A percentile compares a stretch with the other conserved stretches of the same genome.
phyloP scores from a whole-genome alignment of 2,329 filamentous ascomycete species.

The Colletotrichum gigasporum region DNA sequence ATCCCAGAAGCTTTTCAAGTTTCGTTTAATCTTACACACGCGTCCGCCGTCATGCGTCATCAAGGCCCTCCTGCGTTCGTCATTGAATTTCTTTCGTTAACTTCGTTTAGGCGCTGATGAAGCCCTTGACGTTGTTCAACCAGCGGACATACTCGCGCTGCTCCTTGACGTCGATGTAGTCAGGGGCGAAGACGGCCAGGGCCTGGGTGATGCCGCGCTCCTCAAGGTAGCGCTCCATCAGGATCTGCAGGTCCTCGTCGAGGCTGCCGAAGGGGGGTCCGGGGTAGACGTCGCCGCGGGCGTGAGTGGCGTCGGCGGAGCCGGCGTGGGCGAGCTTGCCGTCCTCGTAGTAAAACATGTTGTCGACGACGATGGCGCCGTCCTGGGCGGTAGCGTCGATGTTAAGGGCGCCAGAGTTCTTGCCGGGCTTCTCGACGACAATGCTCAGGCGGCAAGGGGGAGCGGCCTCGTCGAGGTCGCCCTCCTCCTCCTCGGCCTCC shows the following conservation, averaged over 20 bases:
- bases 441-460: slow-evolving; percentile 88
- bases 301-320: slow-evolving; percentile 80
- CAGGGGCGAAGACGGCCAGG: slow-evolving; percentile 89
- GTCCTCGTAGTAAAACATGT: slow-evolving; percentile 87
- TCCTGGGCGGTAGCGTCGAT: slow-evolving; percentile 89
- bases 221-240: slow-evolving; percentile 93
- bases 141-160: slow-evolving; percentile 95
- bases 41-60: slow-evolving; percentile 27
- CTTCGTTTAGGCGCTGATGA: slow-evolving; percentile 75
- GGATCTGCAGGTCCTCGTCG: slow-evolving; percentile 92
- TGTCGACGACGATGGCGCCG: slow-evolving; percentile 86
- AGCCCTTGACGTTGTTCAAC: slow-evolving; percentile 87
- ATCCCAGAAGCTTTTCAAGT: slow-evolving; percentile 26
- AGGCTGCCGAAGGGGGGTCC: slow-evolving; percentile 94
- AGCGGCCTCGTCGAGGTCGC: slow-evolving; percentile 59
- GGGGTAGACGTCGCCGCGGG: slow-evolving; percentile 81
- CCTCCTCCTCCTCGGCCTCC: slow-evolving; percentile 59
- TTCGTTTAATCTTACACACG: slow-evolving; percentile 29
- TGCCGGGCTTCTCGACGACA: slow-evolving; percentile 85
- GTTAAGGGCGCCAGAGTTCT: slow-evolving; percentile 76
- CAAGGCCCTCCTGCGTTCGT: slow-evolving; percentile 10
- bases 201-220: slow-evolving; percentile 90
- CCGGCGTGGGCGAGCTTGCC: slow-evolving; percentile 79
- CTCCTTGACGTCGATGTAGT: slow-evolving; percentile 99
- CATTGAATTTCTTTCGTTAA: neutral